Base-by-base conservation (phyloP, 2,329 filamentous ascomycete species). In the Phymatotrichopsis omnivora region DNA sequence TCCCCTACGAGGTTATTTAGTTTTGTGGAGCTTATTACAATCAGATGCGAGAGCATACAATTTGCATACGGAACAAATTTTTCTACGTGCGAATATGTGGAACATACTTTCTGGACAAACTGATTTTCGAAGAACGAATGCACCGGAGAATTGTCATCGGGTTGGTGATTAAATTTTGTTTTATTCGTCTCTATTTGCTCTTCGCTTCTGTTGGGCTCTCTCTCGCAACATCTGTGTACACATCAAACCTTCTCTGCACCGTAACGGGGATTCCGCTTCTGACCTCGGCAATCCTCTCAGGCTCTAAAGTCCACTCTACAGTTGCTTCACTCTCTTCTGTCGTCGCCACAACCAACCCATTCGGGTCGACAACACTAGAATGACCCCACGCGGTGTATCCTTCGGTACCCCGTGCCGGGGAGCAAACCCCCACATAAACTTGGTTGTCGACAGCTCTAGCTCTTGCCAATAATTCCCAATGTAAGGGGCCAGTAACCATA, bases 361-460 rank as follows among this genome's bases (percentile, higher is more conserved):
- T 83, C 2, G 91, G 89, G 62, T 94, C 85, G 5, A 82, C 80
- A 43, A 96, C 71, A 69, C 95, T 70, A 57, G 81, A 93, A 64
- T 98, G 91, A 0, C 91, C 91, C 74, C 80, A 98, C 1, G 91
- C 89, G 60, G 87, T 78, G 63, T 98, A 98, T 5, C 72, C 71
- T 70, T 78, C 71, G 63, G 93, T 85, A 7, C 35, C 39, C 50
- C 89, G 72, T 24, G 89, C 86, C 1, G 91, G 91, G 61, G 83
- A 91, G 67, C 91, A 98, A 62, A 98, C 67, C 25, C 79, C 91
- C 10, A 96, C 86, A 63, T 93, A 96, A 7, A 93, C 69, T 69
- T 98, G 86, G 62, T 96, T 96, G 61, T 98, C 89, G 57, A 93
- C 73, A 4, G 89, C 91, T 52, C 91, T 72, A 11, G 82, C 86